These are phyloP conservation scores for Schizophyllum commune DNA, from an alignment of 1,284 basidiomycete genomes.

Conservation along the genomic window DNA sequence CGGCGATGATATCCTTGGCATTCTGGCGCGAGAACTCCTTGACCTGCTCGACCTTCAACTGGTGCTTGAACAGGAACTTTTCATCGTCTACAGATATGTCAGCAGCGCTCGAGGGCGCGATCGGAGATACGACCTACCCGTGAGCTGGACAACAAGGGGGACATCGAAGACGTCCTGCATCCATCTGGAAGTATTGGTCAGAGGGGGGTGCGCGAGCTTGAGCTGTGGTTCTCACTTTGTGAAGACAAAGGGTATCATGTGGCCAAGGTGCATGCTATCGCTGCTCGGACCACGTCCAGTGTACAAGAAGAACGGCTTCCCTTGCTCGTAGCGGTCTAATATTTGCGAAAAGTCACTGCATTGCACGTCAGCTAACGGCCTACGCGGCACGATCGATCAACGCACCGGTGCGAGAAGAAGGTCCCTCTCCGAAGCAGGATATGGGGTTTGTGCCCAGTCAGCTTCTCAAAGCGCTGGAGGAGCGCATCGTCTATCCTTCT, in stretches of 20 bases:
- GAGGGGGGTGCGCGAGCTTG: neutral
- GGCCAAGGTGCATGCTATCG: slow-evolving; percentile 96
- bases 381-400: slow-evolving; percentile 1
- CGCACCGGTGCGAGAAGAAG: slow-evolving; percentile 97
- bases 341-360: slow-evolving; percentile 88
- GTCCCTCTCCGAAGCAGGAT: slow-evolving; percentile 85
- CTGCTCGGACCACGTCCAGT: slow-evolving; percentile 96
- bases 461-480: slow-evolving; percentile 82
- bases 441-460: slow-evolving; percentile 92
- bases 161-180: slow-evolving; percentile 95
- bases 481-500: slow-evolving; percentile 71
- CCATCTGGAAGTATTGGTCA: slow-evolving; percentile 52
- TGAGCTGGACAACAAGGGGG: slow-evolving; percentile 91
- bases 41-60: slow-evolving; percentile 87
- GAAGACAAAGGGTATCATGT: slow-evolving; percentile 96
- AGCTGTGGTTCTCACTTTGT: slow-evolving; percentile 65
- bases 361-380: slow-evolving; percentile 1
- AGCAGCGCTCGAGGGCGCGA: neutral
- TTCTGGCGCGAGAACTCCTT: slow-evolving; percentile 82
- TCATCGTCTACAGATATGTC: slow-evolving; percentile 73
- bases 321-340: slow-evolving; percentile 92
- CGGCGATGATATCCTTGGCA: slow-evolving; percentile 93
- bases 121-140: slow-evolving; percentile 39
- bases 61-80: slow-evolving; percentile 97
- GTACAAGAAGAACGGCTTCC: slow-evolving; percentile 97